Conservation (phyloP, 2,329 filamentous ascomycete genomes). For the Eutypella sp. region DNA sequence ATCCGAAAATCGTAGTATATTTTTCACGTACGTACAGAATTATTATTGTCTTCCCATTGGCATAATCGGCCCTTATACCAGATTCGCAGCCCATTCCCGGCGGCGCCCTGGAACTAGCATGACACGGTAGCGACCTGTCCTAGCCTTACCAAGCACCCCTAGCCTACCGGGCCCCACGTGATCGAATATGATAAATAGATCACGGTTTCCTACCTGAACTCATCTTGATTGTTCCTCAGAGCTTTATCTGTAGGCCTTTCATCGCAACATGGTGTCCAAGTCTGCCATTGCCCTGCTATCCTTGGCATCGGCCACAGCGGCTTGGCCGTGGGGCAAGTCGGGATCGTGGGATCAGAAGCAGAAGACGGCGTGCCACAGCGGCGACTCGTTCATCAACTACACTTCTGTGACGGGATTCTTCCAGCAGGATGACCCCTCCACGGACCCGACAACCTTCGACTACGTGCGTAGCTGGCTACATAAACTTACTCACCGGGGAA, state of each 20-base stretch:
- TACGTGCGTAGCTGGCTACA: constrained; percentile 44
- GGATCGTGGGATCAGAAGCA: constrained; percentile 14
- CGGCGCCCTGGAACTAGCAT: neutral
- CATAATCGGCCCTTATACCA: no score
- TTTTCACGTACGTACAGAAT: no score
- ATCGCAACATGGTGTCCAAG: constrained; percentile 11
- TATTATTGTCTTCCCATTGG: no score
- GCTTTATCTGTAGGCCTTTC: neutral
- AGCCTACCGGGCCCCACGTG: neutral
- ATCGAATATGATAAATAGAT: neutral
- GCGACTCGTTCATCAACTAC: constrained; percentile 47
- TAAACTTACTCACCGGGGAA: neutral
- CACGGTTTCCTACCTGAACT: no score
- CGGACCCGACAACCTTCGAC: constrained; percentile 54
- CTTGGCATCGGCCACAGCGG: constrained; percentile 13
- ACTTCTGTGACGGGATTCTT: constrained; percentile 59
- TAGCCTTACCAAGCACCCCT: neutral
- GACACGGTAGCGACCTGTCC: neutral
- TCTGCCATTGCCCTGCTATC: constrained; percentile 14
- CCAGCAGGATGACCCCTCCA: constrained; percentile 55
- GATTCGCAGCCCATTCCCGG: no score
- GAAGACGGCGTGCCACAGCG: constrained; percentile 9
- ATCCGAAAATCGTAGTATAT: no score
- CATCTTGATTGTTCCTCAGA: neutral
- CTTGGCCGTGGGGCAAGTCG: constrained; percentile 18